Percentiles rank a stretch among this genome's conserved stretches.
Conservation (phyloP, 495 filamentous ascomycete genomes). For the Aspergillus conjunctus region DNA sequence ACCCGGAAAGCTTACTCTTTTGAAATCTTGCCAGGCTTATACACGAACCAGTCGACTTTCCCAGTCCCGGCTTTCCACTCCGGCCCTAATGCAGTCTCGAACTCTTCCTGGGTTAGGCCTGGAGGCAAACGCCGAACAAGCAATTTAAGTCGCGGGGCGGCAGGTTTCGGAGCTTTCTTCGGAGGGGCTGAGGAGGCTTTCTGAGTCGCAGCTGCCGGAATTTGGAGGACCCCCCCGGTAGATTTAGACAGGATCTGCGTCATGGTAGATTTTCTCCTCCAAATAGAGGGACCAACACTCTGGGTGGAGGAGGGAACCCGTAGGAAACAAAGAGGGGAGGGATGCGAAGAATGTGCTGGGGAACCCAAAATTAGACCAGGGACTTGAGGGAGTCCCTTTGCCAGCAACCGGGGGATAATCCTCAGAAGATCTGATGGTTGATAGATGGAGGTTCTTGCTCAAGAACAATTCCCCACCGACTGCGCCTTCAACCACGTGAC, state of each 20-base stretch:
- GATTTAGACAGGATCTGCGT: slow-evolving; percentile 45
- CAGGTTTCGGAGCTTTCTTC: slow-evolving; percentile 55
- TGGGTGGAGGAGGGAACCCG: neutral
- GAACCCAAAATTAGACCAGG: neutral
- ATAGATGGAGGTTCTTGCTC: slow-evolving; percentile 2
- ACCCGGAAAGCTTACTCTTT: slow-evolving; percentile 66
- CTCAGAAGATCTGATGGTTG: neutral
- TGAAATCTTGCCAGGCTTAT: slow-evolving; percentile 80
- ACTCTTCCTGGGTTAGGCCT: slow-evolving; percentile 78
- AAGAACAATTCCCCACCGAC: slow-evolving; percentile 17
- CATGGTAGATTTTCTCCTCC: slow-evolving; percentile 26
- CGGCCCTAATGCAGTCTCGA: slow-evolving; percentile 70
- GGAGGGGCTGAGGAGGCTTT: slow-evolving; percentile 54
- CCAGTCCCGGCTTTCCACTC: slow-evolving; percentile 79
- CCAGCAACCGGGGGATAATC: neutral
- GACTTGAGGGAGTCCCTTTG: neutral
- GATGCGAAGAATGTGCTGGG: neutral
- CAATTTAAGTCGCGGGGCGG: slow-evolving; percentile 74
- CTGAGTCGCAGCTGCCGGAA: slow-evolving; percentile 57
- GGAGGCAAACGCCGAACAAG: slow-evolving; percentile 85
- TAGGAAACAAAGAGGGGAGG: neutral
- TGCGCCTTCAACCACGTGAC: slow-evolving; percentile 15
- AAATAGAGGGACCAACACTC: slow-evolving; percentile 3
- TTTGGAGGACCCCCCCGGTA: slow-evolving; percentile 60
- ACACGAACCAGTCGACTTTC: slow-evolving; percentile 81